phyloP scores from a whole-genome alignment of 2,329 filamentous ascomycete genomes.

The Fusarium denticulatum region DNA sequence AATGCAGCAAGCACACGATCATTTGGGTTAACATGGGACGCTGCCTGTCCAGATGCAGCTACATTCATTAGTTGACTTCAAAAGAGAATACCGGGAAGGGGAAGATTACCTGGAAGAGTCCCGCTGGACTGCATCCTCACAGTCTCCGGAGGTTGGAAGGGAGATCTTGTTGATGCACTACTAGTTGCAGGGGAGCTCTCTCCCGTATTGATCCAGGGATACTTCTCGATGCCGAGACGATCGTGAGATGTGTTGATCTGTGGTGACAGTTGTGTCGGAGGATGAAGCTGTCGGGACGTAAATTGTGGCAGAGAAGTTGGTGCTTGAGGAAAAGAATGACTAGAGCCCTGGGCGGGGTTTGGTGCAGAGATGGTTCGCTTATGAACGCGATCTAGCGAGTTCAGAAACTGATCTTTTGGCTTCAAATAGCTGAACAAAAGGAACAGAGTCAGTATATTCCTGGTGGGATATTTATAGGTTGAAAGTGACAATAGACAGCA shows the following conservation, averaged over 20 bases:
- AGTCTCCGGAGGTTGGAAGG: conserved; percentile 14
- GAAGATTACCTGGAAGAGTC: conserved; percentile 16
- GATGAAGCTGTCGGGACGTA: conserved; percentile 24
- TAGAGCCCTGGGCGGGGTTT: conserved; percentile 49
- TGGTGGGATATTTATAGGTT: conserved; percentile 8
- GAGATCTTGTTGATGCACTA: conserved; percentile 16
- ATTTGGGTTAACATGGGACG: conserved; percentile 18
- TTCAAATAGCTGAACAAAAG: conserved; percentile 16
- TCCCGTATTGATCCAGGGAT: conserved; percentile 21
- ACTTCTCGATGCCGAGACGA: conserved; percentile 19
- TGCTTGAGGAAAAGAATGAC: conserved; percentile 30
- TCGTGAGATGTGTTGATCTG: conserved; percentile 23
- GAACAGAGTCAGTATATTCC: conserved; percentile 8
- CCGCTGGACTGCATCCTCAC: conserved; percentile 8
- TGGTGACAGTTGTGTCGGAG: conserved; percentile 22
- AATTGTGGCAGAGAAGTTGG: conserved; percentile 35
- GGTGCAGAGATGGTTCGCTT: conserved; percentile 63
- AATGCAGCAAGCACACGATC: conserved; percentile 36
- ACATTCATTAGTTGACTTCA: neutral
- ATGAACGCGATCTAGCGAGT: conserved; percentile 49
- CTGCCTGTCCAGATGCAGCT: conserved; percentile 1
- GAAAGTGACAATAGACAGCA: neutral
- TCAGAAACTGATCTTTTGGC: conserved; percentile 19
- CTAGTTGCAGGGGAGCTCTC: conserved; percentile 21
- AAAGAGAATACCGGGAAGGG: neutral